phyloP scores from a whole-genome alignment of 2,329 filamentous ascomycete genomes.

The Ascocoryne sarcoides region DNA sequence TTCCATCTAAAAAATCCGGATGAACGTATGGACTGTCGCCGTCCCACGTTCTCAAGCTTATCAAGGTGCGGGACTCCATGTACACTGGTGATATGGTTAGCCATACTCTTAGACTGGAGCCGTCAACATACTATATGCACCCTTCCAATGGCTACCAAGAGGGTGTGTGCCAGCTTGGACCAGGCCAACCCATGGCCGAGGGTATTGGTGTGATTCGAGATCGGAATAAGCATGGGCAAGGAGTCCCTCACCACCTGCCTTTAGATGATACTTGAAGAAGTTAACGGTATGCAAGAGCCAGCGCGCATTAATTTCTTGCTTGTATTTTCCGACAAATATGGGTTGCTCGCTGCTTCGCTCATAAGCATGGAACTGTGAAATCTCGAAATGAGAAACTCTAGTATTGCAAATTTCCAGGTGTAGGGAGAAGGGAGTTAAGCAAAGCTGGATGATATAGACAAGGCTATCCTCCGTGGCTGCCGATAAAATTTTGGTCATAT shows the following conservation, averaged over 20 bases:
- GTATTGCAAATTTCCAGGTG: conserved; percentile 21
- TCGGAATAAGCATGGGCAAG: conserved; percentile 30
- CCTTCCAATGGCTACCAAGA: conserved; percentile 40
- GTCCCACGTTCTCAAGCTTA: conserved; percentile 12
- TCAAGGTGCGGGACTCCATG: conserved; percentile 15
- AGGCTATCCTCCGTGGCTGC: conserved; percentile 6
- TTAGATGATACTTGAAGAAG: conserved; percentile 45
- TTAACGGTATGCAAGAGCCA: conserved; percentile 40
- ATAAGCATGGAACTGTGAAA: conserved; percentile 39
- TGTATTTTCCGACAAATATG: conserved; percentile 33
- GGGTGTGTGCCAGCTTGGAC: conserved; percentile 28
- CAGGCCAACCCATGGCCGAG: conserved; percentile 34
- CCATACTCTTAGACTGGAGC: background rate
- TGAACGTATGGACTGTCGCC: conserved; percentile 6
- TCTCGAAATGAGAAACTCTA: conserved; percentile 30
- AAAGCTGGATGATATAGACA: conserved; percentile 22
- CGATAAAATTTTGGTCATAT: conserved; percentile 4
- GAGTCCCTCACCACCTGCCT: conserved; percentile 29
- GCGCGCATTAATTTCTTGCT: conserved; percentile 34
- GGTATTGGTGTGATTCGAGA: conserved; percentile 31
- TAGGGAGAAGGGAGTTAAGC: conserved; percentile 18
- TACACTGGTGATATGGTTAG: conserved; percentile 12
- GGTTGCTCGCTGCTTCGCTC: conserved; percentile 25
- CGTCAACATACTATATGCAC: conserved; percentile 34
- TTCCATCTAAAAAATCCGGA: conserved; percentile 13